A percentile compares a stretch with the other conserved stretches of the same genome.
Conservation (phyloP, 805 yeast species). For the Pichia kluyveri region DNA sequence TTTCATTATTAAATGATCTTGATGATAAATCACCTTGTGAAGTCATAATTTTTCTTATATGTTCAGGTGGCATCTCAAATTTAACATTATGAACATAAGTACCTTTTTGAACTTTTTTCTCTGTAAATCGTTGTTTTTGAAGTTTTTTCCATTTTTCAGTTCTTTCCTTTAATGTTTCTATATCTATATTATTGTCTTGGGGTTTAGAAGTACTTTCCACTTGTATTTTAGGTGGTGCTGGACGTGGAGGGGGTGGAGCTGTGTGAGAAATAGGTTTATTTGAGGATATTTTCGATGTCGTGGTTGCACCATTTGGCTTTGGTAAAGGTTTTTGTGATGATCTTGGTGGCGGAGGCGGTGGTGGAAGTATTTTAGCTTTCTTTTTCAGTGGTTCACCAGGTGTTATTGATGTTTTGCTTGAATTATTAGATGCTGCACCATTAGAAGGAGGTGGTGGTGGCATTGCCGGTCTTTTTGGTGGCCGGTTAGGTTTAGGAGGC, state of each 20-base stretch:
- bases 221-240: constrained; percentile 17
- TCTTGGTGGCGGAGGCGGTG: constrained; percentile 6
- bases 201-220: constrained; percentile 7
- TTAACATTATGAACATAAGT: constrained; percentile 52
- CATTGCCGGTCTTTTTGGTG: background rate
- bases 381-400: constrained; percentile 4
- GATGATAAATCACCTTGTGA: constrained; percentile 84
- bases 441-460: constrained; percentile 3
- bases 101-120: constrained; percentile 25
- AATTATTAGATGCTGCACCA: constrained; percentile 1
- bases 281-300: background rate
- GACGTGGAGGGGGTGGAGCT: constrained; percentile 23
- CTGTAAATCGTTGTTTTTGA: constrained; percentile 51
- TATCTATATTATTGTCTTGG: constrained; percentile 5
- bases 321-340: background rate
- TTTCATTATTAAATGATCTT: constrained; percentile 70
- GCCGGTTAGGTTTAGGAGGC: constrained; percentile 4
- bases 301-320: too few relatives aligned
- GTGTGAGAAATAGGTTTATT: background rate
- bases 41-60: constrained; percentile 71
- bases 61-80: constrained; percentile 85
- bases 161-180: constrained; percentile 12
- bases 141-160: constrained; percentile 52
- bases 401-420: background rate
- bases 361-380: constrained; percentile 5